Evolutionary conservation across 2,329 filamentous ascomycete genomes (phyloP).

Genomic region (Aureobasidium pullulans): DNA sequence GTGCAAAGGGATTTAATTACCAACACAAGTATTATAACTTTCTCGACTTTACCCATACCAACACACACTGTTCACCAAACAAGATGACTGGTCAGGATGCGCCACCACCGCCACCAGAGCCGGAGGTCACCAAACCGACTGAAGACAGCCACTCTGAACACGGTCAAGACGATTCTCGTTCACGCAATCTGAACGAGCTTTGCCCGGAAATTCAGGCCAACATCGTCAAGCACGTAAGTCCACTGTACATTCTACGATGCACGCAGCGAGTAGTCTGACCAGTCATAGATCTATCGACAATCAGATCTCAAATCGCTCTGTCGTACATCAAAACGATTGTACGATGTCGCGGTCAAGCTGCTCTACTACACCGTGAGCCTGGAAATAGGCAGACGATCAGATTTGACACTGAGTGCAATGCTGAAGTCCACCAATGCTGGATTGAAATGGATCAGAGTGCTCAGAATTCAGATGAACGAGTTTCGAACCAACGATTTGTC

Average conservation of each 20-base stretch:
- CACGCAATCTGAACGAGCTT: not conserved
- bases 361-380: slow-evolving; percentile 42
- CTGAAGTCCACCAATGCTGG: slow-evolving; percentile 41
- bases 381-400: slow-evolving; percentile 38
- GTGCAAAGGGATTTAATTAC: not conserved
- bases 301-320: slow-evolving; percentile 42
- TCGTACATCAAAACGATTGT: slow-evolving; percentile 40
- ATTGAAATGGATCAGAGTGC: slow-evolving; percentile 38
- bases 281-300: slow-evolving; percentile 34
- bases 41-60: not conserved
- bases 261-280: not conserved
- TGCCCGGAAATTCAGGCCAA: not conserved
- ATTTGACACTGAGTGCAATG: slow-evolving; percentile 38
- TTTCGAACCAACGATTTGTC: slow-evolving; percentile 24
- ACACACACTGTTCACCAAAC: not conserved
- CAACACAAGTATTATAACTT: not conserved
- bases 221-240: slow-evolving; percentile 7
- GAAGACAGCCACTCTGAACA: not conserved
- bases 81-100: not conserved
- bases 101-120: not conserved
- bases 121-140: not conserved
- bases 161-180: too few relatives aligned
- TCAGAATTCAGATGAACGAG: slow-evolving; percentile 38
- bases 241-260: not conserved
- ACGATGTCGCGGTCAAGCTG: slow-evolving; percentile 38